Base-by-base conservation (phyloP, 768 basidiomycete genomes). In the Lactarius tabidus region DNA sequence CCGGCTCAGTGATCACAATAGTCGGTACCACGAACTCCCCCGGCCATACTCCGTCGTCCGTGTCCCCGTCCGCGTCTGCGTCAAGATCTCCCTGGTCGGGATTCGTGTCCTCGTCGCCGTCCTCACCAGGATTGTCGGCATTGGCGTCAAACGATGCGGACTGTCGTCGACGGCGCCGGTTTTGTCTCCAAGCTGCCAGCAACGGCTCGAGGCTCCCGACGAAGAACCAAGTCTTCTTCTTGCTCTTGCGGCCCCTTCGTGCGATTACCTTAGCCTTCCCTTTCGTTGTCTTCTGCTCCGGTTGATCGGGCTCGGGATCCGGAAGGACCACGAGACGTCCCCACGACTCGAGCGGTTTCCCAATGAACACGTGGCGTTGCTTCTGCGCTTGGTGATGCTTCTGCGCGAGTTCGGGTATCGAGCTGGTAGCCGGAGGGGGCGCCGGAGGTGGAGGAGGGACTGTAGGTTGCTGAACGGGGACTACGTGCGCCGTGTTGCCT, bases 291-390 rank as follows among this genome's bases (percentile, higher is more conserved):
- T n/a, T 6, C 33, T 31, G 52, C 23, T 39, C 23, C 6, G 29
- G 39, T 15, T 60, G 41, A 1, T 54, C 29, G 3, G 31, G 10
- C 17, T 54, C 10, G 20, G 54, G 64, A 57, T 65, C 64, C 4
- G 60, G 60, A 6, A 66, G 17, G 1, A 15, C 14, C 14, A 66
- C 51, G 26, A 54, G 17, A 18, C 57, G 51, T 33, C 60, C 65
- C 65, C 65, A 66, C 9, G 60, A 7, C 51, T 53, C 45, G 26
- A 10, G 66, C 36, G 33, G 53, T 59, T 64, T 56, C 15, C 63
- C 57, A 1, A 64, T 59, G 6, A 59, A 64, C 15, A 23, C 31
- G n/a, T 56, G 23, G 23, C 3, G 43, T 1, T 23, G 57, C 14
- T n/a, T 23, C 20, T 23, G 45, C 18, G n/a, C 3, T 23, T 29